phyloP scores from a whole-genome alignment of 2,329 filamentous ascomycete species.

The Aspergillus costaricaensis region DNA sequence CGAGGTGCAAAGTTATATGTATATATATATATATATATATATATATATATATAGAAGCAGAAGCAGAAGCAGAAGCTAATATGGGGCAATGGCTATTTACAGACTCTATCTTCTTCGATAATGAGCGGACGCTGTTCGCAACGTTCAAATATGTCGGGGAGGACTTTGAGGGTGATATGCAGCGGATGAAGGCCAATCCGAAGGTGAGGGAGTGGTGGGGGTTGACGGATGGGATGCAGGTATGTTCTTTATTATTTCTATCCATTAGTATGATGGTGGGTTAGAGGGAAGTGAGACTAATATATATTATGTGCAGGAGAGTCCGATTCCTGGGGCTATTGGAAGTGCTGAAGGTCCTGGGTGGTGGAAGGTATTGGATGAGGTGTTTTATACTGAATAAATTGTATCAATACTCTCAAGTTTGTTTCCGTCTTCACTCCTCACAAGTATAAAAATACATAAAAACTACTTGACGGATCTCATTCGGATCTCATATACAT shows the following conservation, averaged over 20 bases:
- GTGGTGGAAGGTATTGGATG: conserved; percentile 40
- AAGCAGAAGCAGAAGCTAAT: no score
- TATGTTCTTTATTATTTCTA: conserved; percentile 15
- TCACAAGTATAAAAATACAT: no score
- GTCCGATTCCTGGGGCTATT: conserved; percentile 33
- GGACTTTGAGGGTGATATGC: conserved; percentile 74
- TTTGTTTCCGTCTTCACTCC: no score
- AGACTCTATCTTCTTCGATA: conserved; percentile 73
- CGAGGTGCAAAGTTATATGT: no score
- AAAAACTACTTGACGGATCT: no score
- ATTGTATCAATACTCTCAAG: no score
- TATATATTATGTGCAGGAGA: no score
- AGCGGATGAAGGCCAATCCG: conserved; percentile 69
- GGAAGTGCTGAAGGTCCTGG: conserved; percentile 38
- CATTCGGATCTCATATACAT: conserved; percentile 15
- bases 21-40: no score
- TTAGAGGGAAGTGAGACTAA: no score
- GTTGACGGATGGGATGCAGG: conserved; percentile 77
- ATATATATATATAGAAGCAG: no score
- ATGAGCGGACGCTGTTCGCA: conserved; percentile 69
- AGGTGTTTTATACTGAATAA: conserved; percentile 38
- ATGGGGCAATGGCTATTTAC: neutral
- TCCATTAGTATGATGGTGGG: no score
- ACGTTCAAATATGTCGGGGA: conserved; percentile 77
- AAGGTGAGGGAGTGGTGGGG: conserved; percentile 78